Evolutionary conservation across 805 yeast species (phyloP), one percentile per base, ranked within the genome.

Genomic region (Starmerella khaoyaiensis): DNA sequence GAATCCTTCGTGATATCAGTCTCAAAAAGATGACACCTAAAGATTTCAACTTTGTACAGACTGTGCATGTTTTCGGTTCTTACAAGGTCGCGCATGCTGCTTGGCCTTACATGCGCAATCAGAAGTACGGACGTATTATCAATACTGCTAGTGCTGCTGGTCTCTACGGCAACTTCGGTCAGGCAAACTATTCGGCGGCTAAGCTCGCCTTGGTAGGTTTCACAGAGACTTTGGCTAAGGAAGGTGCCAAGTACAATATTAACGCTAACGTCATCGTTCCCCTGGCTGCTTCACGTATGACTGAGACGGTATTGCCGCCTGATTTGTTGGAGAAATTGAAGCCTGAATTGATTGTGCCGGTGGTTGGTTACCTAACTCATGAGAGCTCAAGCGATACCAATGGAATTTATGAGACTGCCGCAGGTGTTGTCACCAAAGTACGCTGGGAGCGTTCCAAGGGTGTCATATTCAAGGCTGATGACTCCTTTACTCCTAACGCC

Each of bases 71-170:
- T 41, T 79, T 73, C 51, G 97, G 96, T 51, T 81, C 94, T 12
- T 87, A 71, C 62, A 75, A 73, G 62, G 74, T 81, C 37, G 76
- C 94, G 31, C 69, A 71, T 50, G 86, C 93, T 17, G 94, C 95
- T 27, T 87, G 97, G 97, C 84, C 87, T 7, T 68, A 79, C 56
- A 72, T 87, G 66, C 74, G 73, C 56, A 62, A 79, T 47, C 96
- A 90, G 60, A 72, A 73, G 44, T 87, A 67, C 55, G 98, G 98
- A 47, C 71, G 97, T 51, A 70, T 87, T 50, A 62, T 87, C 52
- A 86, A 83, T 69, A 86, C 96, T n/a, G 75, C 94, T 20, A 84
- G 95, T 4, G 95, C 97, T 4, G 97, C 97, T 24, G 98, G 98
- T 17, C 68, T 87, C 47, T 87, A 79, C 58, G 98, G 98, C 45